Conservation (phyloP, 2,329 filamentous ascomycete genomes). For the Aureobasidium melanogenum region DNA sequence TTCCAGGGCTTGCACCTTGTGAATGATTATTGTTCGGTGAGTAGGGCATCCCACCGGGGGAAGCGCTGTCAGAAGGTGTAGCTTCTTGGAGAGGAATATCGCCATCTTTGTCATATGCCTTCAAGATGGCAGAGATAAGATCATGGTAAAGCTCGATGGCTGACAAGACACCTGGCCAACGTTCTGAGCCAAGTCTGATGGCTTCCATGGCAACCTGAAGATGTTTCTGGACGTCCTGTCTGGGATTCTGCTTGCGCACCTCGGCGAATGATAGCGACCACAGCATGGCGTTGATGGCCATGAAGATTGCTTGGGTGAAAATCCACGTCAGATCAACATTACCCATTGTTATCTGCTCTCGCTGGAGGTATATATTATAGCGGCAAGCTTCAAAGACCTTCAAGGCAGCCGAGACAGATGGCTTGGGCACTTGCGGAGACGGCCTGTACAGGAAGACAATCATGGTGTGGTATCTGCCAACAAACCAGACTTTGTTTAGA, state of each 20-base stretch:
- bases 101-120: slow-evolving; percentile 64
- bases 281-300: slow-evolving; percentile 81
- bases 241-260: slow-evolving; percentile 62
- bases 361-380: slow-evolving; percentile 72
- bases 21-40: slow-evolving; percentile 32
- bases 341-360: slow-evolving; percentile 65
- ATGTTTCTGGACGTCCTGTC: slow-evolving; percentile 67
- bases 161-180: slow-evolving; percentile 85
- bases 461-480: slow-evolving; percentile 73
- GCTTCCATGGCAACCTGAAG: slow-evolving; percentile 68
- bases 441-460: slow-evolving; percentile 80
- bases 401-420: slow-evolving; percentile 66
- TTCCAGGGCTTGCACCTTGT: slow-evolving; percentile 36
- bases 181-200: slow-evolving; percentile 68
- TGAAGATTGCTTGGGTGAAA: slow-evolving; percentile 81
- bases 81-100: slow-evolving; percentile 40
- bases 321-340: slow-evolving; percentile 89
- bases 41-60: slow-evolving; percentile 14
- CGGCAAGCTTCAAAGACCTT: slow-evolving; percentile 77
- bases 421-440: slow-evolving; percentile 83
- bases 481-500: slow-evolving; percentile 72
- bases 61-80: slow-evolving; percentile 37
- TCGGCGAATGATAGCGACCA: slow-evolving; percentile 87
- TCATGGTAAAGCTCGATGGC: slow-evolving; percentile 81
- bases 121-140: slow-evolving; percentile 75